A percentile compares a stretch with the other conserved stretches of the same genome.
Evolutionary conservation across 73 alveolate species (phyloP).

Genomic region (Tetrahymena thermophila): DNA sequence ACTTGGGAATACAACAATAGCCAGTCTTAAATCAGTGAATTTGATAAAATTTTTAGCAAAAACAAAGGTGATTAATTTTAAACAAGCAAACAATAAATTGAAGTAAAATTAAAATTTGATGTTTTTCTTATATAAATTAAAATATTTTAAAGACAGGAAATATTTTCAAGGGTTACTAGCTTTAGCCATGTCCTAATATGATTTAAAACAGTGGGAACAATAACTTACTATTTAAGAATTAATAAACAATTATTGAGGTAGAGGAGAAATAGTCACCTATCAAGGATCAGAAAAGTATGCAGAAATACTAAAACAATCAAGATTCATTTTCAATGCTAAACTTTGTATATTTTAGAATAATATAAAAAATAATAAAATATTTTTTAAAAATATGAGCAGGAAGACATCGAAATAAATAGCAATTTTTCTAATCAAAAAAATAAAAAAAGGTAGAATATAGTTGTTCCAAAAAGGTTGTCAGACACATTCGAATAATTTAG

Average conservation of each 20-base stretch:
- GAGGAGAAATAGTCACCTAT: not conserved
- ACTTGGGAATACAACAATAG: not conserved
- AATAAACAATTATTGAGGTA: not conserved
- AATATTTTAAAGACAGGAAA: not conserved
- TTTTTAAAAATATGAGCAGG: not conserved
- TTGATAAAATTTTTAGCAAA: not conserved
- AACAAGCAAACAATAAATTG: not conserved
- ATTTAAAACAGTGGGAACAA: not conserved
- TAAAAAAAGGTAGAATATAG: not conserved
- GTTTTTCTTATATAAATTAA: not conserved
- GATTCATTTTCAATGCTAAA: not conserved
- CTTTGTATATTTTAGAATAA: not conserved
- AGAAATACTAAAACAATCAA: not conserved
- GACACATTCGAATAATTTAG: not conserved
- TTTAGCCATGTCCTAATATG: not conserved
- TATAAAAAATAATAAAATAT: no score
- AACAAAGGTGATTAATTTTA: not conserved
- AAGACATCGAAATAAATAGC: not conserved
- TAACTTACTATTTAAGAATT: not conserved
- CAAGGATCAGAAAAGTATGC: not conserved
- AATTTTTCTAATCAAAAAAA: not conserved
- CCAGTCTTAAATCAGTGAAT: not conserved
- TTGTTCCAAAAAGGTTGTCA: not conserved
- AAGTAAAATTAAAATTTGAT: not conserved
- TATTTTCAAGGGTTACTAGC: not conserved